These are phyloP conservation scores for Penicillium sp. DNA, from an alignment of 2,329 filamentous ascomycete species.

Conservation along the genomic window DNA sequence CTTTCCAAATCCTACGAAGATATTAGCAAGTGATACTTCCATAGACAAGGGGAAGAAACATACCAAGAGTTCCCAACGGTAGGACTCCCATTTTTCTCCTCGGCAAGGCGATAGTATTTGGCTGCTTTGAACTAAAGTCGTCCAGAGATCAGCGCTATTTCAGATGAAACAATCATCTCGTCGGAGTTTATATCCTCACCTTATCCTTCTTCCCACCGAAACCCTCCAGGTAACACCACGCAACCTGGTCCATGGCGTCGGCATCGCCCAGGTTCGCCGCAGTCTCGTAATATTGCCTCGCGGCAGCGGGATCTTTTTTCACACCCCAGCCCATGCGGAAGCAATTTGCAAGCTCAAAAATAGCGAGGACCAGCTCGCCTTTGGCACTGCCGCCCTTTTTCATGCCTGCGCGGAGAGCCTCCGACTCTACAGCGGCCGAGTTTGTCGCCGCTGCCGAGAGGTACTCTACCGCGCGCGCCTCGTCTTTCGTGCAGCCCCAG, in stretches of 20 bases:
- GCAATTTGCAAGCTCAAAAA: constrained; percentile 77
- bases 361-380: constrained; percentile 92
- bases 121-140: constrained; percentile 60
- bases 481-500: constrained; percentile 81
- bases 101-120: constrained; percentile 88
- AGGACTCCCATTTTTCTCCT: constrained; percentile 84
- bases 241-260: constrained; percentile 96
- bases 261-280: constrained; percentile 95
- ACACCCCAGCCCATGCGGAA: constrained; percentile 96
- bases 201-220: constrained; percentile 98
- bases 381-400: constrained; percentile 94
- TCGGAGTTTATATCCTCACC: constrained; percentile 60
- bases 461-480: constrained; percentile 74
- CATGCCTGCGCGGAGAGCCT: constrained; percentile 82
- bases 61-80: constrained; percentile 94
- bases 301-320: constrained; percentile 79
- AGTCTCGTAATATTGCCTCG: constrained; percentile 91
- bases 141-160: constrained; percentile 3
- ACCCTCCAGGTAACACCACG: constrained; percentile 95
- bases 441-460: constrained; percentile 88
- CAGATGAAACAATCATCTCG: constrained; percentile 3
- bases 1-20: constrained; percentile 86
- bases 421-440: constrained; percentile 80
- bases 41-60: constrained; percentile 42
- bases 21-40: constrained; percentile 9